Evolutionary conservation across 2,329 filamentous ascomycete species (phyloP), one percentile per base, ranked within the genome.

Genomic region (Lojkania enalia): DNA sequence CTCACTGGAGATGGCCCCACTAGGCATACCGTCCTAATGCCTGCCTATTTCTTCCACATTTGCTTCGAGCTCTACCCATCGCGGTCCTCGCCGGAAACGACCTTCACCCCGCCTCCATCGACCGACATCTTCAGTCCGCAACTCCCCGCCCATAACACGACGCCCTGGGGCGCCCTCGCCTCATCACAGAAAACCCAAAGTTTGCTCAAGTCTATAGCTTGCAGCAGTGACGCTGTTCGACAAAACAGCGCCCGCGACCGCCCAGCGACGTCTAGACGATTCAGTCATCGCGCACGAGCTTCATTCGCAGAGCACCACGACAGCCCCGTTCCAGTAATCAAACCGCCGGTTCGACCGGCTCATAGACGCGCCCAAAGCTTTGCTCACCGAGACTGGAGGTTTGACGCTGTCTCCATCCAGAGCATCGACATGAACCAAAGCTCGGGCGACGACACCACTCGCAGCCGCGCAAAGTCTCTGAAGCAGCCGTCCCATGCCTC

Each of bases 321-420:
- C 35, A 71, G 58, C 57, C 71, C 58, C 31, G 66, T 56, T 27
- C 66, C 48, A 21, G 61, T 48, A 66, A 48, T 58, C 36, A 63
- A 66, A 44, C 54, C 77, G 66, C 40, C 74, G 64, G 50, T 53
- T 5, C 44, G 58, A 32, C 53, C 56, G 6, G 49, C 40, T 7
- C 51, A 58, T 29, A 49, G 41, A 20, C 48, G 57, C 7, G 54
- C 63, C 15, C 60, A 61, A 39, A 64, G 61, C 46, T 62, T 66
- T 42, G 65, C 63, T 2, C 58, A 62, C 9, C 58, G 55, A 77
- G 92, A 97, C 69, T 92, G 88, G 85, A 80, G 94, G 41, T 90
- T 95, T 66, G 88, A 86, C 33, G 77, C 76, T n/a, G 79, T 97
- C 40, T 81, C 79, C 42, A 82, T 96, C 31, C 84, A 92, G 67